These are phyloP conservation scores for Geotrichum histeridarum DNA, from an alignment of 1,139 yeast genomes.

Conservation along the genomic window DNA sequence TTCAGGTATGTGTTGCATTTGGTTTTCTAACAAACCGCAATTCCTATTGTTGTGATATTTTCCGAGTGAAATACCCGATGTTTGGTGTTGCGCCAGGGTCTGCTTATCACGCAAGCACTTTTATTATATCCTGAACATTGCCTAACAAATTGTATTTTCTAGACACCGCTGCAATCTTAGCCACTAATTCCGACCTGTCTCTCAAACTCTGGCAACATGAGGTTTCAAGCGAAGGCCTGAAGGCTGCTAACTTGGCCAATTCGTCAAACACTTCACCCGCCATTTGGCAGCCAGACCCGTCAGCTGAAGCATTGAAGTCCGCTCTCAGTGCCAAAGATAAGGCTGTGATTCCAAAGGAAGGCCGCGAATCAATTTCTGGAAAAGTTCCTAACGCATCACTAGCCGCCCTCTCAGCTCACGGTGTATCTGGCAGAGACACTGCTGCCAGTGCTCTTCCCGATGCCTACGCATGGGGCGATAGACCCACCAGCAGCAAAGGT, in stretches of 20 bases:
- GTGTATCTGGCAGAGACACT: slow-evolving; percentile 34
- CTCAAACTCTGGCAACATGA: slow-evolving; percentile 38
- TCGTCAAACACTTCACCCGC: slow-evolving; percentile 30
- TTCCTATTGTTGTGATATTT: no score
- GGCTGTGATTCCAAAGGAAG: slow-evolving; percentile 15
- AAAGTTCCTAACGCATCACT: slow-evolving; percentile 25
- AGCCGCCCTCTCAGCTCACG: slow-evolving; percentile 33
- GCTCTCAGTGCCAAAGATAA: slow-evolving; percentile 45
- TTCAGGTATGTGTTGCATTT: slow-evolving; percentile 22
- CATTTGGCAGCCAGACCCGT: slow-evolving; percentile 34
- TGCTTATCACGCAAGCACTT: no score
- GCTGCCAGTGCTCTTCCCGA: slow-evolving; percentile 37
- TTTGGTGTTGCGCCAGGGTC: no score
- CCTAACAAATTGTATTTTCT: slow-evolving; percentile 15
- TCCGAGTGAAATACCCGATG: no score
- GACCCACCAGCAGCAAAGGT: slow-evolving; percentile 11
- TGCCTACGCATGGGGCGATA: slow-evolving; percentile 36
- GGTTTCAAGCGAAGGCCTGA: slow-evolving; percentile 33
- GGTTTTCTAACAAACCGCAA: no score
- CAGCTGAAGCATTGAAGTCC: slow-evolving; percentile 44
- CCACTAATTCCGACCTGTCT: slow-evolving; percentile 35
- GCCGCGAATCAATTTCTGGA: slow-evolving; percentile 19
- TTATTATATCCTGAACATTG: neutral
- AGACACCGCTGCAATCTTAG: slow-evolving; percentile 39
- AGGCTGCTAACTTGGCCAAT: slow-evolving; percentile 40